Percentiles rank a stretch among this genome's conserved stretches.
Conservation (phyloP, 2,329 filamentous ascomycete species). For the Cordyceps tenuipes region DNA sequence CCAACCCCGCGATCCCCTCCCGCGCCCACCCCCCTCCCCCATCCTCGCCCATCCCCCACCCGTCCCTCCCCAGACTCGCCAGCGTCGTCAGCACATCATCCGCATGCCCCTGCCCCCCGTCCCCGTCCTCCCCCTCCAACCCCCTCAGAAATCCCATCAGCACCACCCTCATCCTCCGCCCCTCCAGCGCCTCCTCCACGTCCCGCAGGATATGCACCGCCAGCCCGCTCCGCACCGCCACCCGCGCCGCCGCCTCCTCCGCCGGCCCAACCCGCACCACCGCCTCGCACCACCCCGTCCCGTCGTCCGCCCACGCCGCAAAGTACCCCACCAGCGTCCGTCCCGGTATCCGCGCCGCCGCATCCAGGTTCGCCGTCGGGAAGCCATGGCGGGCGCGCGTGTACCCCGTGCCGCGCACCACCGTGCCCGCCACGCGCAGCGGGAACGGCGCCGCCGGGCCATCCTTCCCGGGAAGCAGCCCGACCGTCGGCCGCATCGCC, state of each 20-base stretch:
- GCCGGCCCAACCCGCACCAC: constrained; percentile 49
- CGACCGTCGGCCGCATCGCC: constrained; percentile 24
- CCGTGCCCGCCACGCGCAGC: constrained; percentile 40
- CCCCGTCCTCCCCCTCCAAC: background rate
- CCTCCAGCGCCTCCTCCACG: constrained; percentile 35
- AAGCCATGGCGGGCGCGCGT: constrained; percentile 33
- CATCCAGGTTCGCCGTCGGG: constrained; percentile 46
- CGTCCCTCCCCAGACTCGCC: constrained; percentile 37
- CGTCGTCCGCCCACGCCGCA: constrained; percentile 49
- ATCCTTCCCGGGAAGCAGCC: constrained; percentile 37
- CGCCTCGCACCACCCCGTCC: constrained; percentile 45
- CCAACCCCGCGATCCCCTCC: constrained; percentile 40
- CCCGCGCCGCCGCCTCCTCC: constrained; percentile 34
- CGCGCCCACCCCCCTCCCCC: constrained; percentile 31
- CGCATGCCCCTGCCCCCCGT: constrained; percentile 20
- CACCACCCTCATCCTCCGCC: constrained; percentile 40
- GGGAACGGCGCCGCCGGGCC: constrained; percentile 48
- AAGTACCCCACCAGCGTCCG: constrained; percentile 53
- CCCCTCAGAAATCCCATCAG: constrained; percentile 52
- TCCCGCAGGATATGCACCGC: constrained; percentile 46
- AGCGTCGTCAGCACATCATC: constrained; percentile 35
- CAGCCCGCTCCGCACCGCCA: constrained; percentile 44
- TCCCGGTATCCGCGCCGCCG: constrained; percentile 38
- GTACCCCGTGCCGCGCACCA: constrained; percentile 36
- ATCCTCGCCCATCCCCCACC: constrained; percentile 36